Evolutionary conservation across 2,329 filamentous ascomycete species (phyloP), one percentile per base, ranked within the genome.

Genomic region (Aureobasidium sp.): DNA sequence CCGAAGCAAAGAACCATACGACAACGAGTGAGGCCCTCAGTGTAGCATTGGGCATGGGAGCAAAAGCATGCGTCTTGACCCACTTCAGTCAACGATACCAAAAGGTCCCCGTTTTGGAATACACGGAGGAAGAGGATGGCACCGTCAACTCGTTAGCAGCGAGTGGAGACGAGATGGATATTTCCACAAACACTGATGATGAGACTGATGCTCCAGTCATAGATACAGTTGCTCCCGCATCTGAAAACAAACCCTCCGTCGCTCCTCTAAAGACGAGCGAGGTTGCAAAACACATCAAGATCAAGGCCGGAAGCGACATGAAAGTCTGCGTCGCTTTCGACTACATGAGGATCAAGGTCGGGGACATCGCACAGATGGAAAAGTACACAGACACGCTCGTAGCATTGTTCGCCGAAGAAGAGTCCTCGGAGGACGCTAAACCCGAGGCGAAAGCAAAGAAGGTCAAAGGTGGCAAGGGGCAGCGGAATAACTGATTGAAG

Each of bases 51-150:
- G 76, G 79, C 49, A 99, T 99, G 94, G 75, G 82, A 31, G 94
- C 92, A 0, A 84, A 87, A 66, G 82, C 89, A 17, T 87, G 94
- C 17, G 77, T 99, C 61, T 80, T 99, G 53, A 99, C 94, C 8
- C 94, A 99, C 74, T 99, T 99, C 76, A 92, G 87, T 61, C 94
- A 99, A 77, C 83, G 94, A 8, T 99, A 99, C 74, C 88, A 90
- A 69, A 93, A 93, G 75, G 79, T 85, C 37, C 86, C 83, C 1
- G 77, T 80, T 2, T 73, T 84, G 4, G 78, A 83, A 63, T 70
- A 71, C 27, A 68, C 66, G 1, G 74, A 71, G 42, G 64, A 62
- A 25, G 65, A 67, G 22, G 62, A 69, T 7, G 45, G 45, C 22
- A 57, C 61, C 11, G 55, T 62, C 17, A 17, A n/a, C 2, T 62